phyloP scores from a whole-genome alignment of 1,284 basidiomycete genomes.

The Cryptococcus deneoformans region DNA sequence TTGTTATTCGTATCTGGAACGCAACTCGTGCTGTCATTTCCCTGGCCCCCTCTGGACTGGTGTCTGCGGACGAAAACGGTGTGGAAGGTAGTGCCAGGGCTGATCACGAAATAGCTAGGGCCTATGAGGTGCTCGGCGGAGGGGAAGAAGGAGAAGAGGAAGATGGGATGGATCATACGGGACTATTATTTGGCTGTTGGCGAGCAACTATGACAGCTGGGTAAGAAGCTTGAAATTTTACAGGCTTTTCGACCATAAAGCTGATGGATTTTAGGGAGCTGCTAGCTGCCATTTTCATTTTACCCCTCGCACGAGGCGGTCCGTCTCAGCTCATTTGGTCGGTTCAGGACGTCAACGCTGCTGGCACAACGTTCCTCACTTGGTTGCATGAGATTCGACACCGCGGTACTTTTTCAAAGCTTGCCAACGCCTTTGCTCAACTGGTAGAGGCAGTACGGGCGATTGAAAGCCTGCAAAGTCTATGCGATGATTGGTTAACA shows the following conservation, averaged over 20 bases:
- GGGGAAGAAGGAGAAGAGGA: conserved; percentile 27
- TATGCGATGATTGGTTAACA: conserved; percentile 39
- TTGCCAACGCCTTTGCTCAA: conserved; percentile 35
- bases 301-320: conserved; percentile 16
- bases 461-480: conserved; percentile 9
- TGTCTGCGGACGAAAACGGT: conserved; percentile 3
- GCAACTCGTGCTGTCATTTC: conserved; percentile 42
- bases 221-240: conserved; percentile 19
- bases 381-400: conserved; percentile 50
- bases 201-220: conserved; percentile 45
- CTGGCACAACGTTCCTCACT: conserved; percentile 34
- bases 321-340: conserved; percentile 28
- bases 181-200: conserved; percentile 46
- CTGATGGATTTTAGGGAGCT: conserved; percentile 30
- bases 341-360: conserved; percentile 24
- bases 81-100: conserved; percentile 11
- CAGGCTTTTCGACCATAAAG: not conserved
- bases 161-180: conserved; percentile 33
- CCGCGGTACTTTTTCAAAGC: conserved; percentile 46
- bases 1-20: conserved; percentile 39
- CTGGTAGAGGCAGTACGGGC: conserved; percentile 34
- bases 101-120: conserved; percentile 48
- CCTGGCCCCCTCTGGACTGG: conserved; percentile 17
- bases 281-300: conserved; percentile 28
- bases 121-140: conserved; percentile 37